Evolutionary conservation across 139 green algal genomes (phyloP), one percentile per base, ranked within the genome.

Genomic region (Chlamydomonas schloesseri): DNA sequence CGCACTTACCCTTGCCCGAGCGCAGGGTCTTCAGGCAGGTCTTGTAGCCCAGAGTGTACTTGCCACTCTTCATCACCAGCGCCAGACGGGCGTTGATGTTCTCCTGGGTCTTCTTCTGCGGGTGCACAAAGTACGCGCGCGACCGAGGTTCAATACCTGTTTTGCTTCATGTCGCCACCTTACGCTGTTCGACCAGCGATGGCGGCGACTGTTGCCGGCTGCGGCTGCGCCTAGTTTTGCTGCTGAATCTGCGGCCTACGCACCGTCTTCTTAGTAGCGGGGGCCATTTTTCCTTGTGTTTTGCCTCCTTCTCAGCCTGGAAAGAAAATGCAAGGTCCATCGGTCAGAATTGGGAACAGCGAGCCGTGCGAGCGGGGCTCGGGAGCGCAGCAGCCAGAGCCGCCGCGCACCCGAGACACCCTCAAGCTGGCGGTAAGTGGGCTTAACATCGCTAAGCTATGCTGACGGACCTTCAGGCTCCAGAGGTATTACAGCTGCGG

Each of bases 61-160:
- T 99, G 90, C 98, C 98, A 85, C 94, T 98, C 94, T 99, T 99
- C 97, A 99, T 99, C 88, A 99, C 98, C 88, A 99, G 94, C 62
- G 94, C 90, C 53, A 99, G 93, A 71, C 97, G 92, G 87, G 91
- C 95, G 94, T 99, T 99, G 96, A 99, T 99, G 89, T 91, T 96
- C 95, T 99, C 97, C 91, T 98, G 94, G 47, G 90, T 93, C 92
- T 97, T 98, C 93, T 99, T 99, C 93, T 92, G 89, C 89, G 58
- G 73, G 47, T 81, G 28, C 64, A 57, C 55, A 81, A 89, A 73
- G 42, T 50, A 50, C 42, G 42, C 17, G 50, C 33, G 70, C 26
- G n/a, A 69, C 57, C 23, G 26, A 15, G 72, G 29, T 73, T 79
- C 62, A 79, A 36, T 68, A 60, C 3, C 10, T 73, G 26, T 50